Conservation (phyloP, 495 filamentous ascomycete genomes). For the Recurvomyces mirabilis region DNA sequence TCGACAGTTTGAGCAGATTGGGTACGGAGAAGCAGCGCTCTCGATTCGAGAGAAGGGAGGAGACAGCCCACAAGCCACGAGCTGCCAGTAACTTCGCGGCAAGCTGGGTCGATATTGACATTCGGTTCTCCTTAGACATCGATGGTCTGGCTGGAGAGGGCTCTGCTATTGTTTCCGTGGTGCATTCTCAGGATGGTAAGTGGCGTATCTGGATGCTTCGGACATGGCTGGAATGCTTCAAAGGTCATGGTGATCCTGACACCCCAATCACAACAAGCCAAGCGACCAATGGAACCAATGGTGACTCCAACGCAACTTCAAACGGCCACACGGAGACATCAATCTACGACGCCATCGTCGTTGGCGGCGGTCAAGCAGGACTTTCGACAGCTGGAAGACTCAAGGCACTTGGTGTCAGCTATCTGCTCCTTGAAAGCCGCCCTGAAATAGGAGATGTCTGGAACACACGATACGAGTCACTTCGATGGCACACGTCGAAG, state of each 20-base stretch:
- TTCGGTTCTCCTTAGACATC: not conserved
- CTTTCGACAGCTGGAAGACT: conserved; percentile 30
- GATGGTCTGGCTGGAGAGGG: conserved; percentile 3
- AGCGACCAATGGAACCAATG: conserved; percentile 1
- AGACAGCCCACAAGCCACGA: not conserved
- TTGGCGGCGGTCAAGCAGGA: conserved; percentile 30
- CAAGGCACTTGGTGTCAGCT: conserved; percentile 28
- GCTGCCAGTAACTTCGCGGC: not conserved
- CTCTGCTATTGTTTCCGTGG: conserved; percentile 7
- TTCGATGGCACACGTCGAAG: conserved; percentile 27
- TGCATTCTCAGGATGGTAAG: not conserved
- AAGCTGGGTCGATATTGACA: conserved; percentile 12
- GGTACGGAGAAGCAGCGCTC: conserved; percentile 6
- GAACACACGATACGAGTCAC: conserved; percentile 30
- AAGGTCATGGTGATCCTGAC: conserved; percentile 15
- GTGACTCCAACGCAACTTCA: not conserved
- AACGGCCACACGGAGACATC: not conserved
- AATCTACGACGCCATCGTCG: conserved; percentile 24
- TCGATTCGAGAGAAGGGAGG: not conserved
- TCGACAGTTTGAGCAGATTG: not conserved
- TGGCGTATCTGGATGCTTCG: conserved; percentile 22
- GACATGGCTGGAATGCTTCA: conserved; percentile 18
- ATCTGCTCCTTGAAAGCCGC: conserved; percentile 30
- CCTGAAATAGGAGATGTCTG: conserved; percentile 31
- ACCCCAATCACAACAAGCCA: conserved; percentile 1